Base-by-base conservation (phyloP, 768 basidiomycete species). In the Pulveroboletus sp. region DNA sequence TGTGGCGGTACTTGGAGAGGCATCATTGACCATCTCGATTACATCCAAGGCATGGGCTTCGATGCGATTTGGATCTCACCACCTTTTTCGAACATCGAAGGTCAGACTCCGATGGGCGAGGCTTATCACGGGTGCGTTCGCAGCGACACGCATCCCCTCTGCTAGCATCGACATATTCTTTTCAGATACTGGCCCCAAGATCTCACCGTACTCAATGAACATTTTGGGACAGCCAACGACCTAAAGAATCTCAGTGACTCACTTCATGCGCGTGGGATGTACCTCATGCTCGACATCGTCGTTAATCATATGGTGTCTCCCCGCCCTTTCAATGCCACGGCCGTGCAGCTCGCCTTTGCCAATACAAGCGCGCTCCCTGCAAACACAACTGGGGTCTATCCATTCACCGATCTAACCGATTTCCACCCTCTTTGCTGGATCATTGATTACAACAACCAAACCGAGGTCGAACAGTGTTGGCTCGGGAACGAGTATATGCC, bases 31-130 rank as follows among this genome's bases (percentile, higher is more conserved):
- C 75, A 81, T 52, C 74, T 84, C 41, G 82, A 82, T 65, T 84
- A 84, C 59, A 82, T 84, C 46, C 73, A 79, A 54, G 71, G 69
- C 51, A 79, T 83, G 78, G 81, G 81, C 29, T 82, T 82, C 56
- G 79, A 81, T 50, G 80, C 72, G 14, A 47, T 81, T 24, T 82
- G 80, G 80, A 78, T 80, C 43, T 79, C 79, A 2, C 82, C 81
- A 1, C 68, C 80, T 19, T 73, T 75, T 32, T 58, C 70, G 42
- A 80, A 80, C 46, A 62, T 78, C 31, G 75, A 77, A 23, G 74
- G 74, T 2, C 67, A 63, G 40, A 77, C 75, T 1, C 67, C 74
- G 1, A 72, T 77, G 53, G 80, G 81, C 24, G 72, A 79, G 46
- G 78, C 81, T 3, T 83, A 78, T 62, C 82, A 81, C 43, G 80